Evolutionary conservation across 2,329 filamentous ascomycete genomes (phyloP), one percentile per base, ranked within the genome.

Genomic region (Teratosphaeria epicoccoides): DNA sequence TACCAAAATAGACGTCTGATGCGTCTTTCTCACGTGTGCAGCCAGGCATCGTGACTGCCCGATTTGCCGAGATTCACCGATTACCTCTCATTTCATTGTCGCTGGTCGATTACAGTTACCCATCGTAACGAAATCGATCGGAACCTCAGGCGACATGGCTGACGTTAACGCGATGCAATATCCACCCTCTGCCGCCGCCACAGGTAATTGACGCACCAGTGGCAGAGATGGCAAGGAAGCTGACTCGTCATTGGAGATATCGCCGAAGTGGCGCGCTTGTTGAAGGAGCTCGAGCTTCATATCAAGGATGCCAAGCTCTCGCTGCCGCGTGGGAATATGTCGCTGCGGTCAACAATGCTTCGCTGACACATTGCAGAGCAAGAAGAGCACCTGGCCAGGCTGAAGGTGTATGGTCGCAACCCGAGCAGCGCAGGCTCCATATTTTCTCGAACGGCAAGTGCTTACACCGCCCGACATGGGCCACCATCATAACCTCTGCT

Each of bases 391-490:
- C 71, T 83, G 20, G 70, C 76, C 49, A 69, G 88, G 60, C 75
- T 96, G 47, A 95, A 95, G 69, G 74, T 90, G 26, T 80, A 87
- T 62, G 85, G 89, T 6, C 82, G 89, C 54, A 82, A 85, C 61
- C 80, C 84, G 6, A 73, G 72, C 25, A 76, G 87, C 68, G 83
- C 89, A 24, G 85, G 85, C 52, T 85, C 88, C 1, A 91, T 97
- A 52, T 96, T 93, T 69, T 85, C 85, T n/a, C 78, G 80, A 68
- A 74, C 84, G 69, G 88, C 86, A 75, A 58, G 74, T 58, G 29
- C 20, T n/a, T 46, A 7, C 17, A 17, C 2, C 20, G 3, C 6
- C 25, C 14, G 20, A 40, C 4, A 40, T 7, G 24, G 44, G 20
- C 23, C 6, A 24, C 14, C n/a, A 25, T 46, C 25, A n/a, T 46